These are phyloP conservation scores for Coemansia sp. DNA, from an alignment of 192 early-diverging fungal genomes.

Conservation along the genomic window DNA sequence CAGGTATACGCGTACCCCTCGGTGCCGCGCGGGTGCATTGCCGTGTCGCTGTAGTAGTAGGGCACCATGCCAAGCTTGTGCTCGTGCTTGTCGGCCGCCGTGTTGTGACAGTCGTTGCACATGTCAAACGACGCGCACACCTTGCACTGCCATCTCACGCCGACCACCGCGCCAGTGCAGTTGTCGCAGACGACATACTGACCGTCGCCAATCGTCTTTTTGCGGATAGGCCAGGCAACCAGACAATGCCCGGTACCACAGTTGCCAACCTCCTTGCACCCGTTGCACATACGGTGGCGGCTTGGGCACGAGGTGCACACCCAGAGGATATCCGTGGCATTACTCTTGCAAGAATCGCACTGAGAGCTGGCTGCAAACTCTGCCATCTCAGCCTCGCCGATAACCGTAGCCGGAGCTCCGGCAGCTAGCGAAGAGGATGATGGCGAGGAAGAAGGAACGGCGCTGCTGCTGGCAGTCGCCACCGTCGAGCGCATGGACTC, in stretches of 20 bases:
- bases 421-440: background rate
- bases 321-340: constrained; percentile 36
- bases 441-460: background rate
- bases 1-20: constrained; percentile 24
- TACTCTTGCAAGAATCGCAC: constrained; percentile 26
- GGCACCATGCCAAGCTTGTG: constrained; percentile 15
- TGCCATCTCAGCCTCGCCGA: background rate
- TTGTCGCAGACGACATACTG: constrained; percentile 60
- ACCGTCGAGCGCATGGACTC: constrained; percentile 9
- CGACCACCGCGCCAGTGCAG: constrained; percentile 54
- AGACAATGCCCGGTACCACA: constrained; percentile 8
- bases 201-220: constrained; percentile 19
- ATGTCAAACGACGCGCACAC: constrained; percentile 65
- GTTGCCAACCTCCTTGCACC: constrained; percentile 21
- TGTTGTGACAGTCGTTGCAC: constrained; percentile 57
- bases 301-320: constrained; percentile 31
- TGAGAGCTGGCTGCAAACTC: background rate
- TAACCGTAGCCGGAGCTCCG: background rate
- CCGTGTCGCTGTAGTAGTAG: constrained; percentile 28
- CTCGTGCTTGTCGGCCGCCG: constrained; percentile 24
- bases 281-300: constrained; percentile 42
- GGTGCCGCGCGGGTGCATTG: constrained; percentile 13
- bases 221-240: constrained; percentile 42
- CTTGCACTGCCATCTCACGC: constrained; percentile 57
- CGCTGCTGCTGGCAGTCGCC: constrained; percentile 1